Evolutionary conservation across 2,329 filamentous ascomycete species (phyloP), one percentile per base, ranked within the genome.

Genomic region (Scedosporium boydii): DNA sequence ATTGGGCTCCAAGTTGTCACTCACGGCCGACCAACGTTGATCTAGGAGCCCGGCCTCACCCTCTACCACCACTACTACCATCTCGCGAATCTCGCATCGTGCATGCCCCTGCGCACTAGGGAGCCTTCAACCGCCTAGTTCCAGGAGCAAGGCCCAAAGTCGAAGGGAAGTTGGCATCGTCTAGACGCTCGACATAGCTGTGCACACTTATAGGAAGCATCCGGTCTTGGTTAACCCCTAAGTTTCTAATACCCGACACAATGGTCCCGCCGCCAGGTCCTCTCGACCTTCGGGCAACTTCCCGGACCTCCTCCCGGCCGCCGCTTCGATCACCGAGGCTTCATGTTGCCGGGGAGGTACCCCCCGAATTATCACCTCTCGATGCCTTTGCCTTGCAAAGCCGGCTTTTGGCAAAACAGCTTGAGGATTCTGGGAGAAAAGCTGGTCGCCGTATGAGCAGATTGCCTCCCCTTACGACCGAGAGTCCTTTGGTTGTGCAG

Each of bases 331-430:
- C 89, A n/a, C 89, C 89, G 51, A 87, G 89, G 65, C 78, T 91
- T 64, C 88, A 92, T 73, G 81, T 90, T 63, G 88, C 89, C 63
- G 90, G 90, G 65, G 90, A 93, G 68, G 83, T 89, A 1, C 93
- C 95, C 21, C 95, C 95, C 4, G 90, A 95, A 60, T 82, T 98
- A 63, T 98, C 95, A 6, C 95, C 95, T 10, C 83, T 99, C 66
- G 95, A 99, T 80, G 93, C 93, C 58, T 96, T 99, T 72, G 93
- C 93, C 23, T 82, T 93, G 65, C 93, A 98, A 72, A 96, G 93
- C 69, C 88, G 93, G 63, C 78, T 96, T 68, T 83, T 99, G 60
- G 92, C 92, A 46, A 90, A 86, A 75, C 89, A 96, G 75, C 85
- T 99, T 65, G 88, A 96, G 73, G 88, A 95, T 68, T 87, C 85